Evolutionary conservation across 441 rosid species (phyloP).

Genomic region (Omphalea diandra): DNA sequence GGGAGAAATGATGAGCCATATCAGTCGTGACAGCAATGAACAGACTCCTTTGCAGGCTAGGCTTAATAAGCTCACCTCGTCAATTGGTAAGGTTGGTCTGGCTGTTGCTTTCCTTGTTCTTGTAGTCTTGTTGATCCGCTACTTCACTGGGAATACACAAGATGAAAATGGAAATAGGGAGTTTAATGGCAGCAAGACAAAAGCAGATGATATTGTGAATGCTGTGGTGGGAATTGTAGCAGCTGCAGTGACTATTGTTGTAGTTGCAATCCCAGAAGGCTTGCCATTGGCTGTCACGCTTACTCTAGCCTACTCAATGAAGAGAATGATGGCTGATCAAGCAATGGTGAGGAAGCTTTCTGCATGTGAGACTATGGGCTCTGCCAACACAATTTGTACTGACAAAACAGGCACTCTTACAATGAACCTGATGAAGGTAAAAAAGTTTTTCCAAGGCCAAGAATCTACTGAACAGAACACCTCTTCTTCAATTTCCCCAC

Average conservation of each 20-base stretch:
- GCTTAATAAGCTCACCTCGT: slow-evolving; percentile 35
- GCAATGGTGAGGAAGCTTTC: slow-evolving; percentile 38
- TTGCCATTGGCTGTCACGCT: slow-evolving; percentile 43
- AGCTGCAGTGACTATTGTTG: slow-evolving; percentile 39
- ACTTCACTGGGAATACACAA: slow-evolving; percentile 34
- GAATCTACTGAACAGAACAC: slow-evolving; percentile 51
- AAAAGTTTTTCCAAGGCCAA: slow-evolving; percentile 32
- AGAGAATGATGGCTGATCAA: slow-evolving; percentile 36
- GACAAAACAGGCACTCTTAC: too few relatives aligned
- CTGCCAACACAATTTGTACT: slow-evolving; percentile 41
- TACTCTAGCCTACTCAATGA: slow-evolving; percentile 47
- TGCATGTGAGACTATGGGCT: slow-evolving; percentile 40
- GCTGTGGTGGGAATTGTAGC: slow-evolving; percentile 29
- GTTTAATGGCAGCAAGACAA: slow-evolving; percentile 23
- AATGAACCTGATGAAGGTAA: slow-evolving; percentile 34
- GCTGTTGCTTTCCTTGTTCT: slow-evolving; percentile 34
- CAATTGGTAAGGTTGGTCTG: slow-evolving; percentile 34
- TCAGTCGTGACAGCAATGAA: slow-evolving; percentile 19
- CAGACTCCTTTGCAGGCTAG: slow-evolving; percentile 39
- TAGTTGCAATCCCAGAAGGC: slow-evolving; percentile 46
- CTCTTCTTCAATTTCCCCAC: slow-evolving; percentile 37
- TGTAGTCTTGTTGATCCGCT: slow-evolving; percentile 29
- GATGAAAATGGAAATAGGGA: slow-evolving; percentile 27
- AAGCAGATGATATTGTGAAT: slow-evolving; percentile 27
- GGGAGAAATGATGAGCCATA: slow-evolving; percentile 40